Evolutionary conservation across 139 green algal genomes (phyloP), one percentile per base, ranked within the genome.

Genomic region (Coccomyxa sp.): DNA sequence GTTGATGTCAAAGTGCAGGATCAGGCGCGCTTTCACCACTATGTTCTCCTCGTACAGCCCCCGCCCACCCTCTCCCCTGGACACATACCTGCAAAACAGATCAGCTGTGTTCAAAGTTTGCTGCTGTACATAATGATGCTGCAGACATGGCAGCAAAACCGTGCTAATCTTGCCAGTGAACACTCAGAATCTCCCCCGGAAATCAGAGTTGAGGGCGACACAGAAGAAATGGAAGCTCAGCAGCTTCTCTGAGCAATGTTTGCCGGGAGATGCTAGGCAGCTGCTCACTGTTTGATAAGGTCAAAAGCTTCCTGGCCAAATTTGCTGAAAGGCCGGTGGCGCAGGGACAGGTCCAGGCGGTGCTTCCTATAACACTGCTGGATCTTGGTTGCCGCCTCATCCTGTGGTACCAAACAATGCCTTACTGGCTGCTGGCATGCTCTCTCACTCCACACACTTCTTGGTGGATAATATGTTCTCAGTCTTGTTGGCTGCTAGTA

Each of bases 1-100:
- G 82, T 90, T 90, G 82, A 90, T 82, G 82, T 90, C 87, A 58
- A 90, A 85, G 80, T 90, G 82, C 76, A 90, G 84, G 28, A 88
- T 74, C 28, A 90, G 87, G 18, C 85, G 87, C 18, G 82, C 77
- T 51, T 83, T 77, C 60, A 63, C 60, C 15, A 60, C 76, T 60
- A 86, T 79, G 30, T 79, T 60, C 67, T 84, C 81, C 67, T 83
- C 77, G 25, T 79, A 21, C 32, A 86, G 80, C 38, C 63, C 63
- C 21, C 18, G 18, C 63, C 63, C 63, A 25, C 21, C 21, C 63
- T 71, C 63, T 25, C 63, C 63, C 18, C 18, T 71, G 63, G 18
- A 21, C 18, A 71, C 63, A 25, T 71, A 71, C 21, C 63, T 71
- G 63, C 63, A 71, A 21, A 71, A 25, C 63, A 71, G 63, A 75